phyloP scores from a whole-genome alignment of 2,329 filamentous ascomycete species.

The Chaetomium sp. region DNA sequence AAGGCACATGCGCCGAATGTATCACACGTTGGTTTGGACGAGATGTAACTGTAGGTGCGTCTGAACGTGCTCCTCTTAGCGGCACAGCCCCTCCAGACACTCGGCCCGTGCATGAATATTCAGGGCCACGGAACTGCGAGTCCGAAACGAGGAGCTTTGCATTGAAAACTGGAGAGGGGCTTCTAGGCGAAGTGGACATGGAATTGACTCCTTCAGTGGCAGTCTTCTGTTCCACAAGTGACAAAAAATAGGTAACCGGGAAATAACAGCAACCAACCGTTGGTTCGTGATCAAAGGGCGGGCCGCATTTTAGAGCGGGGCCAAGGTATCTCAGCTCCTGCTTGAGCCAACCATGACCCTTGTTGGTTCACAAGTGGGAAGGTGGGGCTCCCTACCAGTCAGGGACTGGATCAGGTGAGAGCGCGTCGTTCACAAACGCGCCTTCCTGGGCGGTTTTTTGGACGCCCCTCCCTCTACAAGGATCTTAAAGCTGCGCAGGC shows the following conservation, averaged over 20 bases:
- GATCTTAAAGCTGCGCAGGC: too few species aligned
- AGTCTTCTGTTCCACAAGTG: neutral
- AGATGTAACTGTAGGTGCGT: too few species aligned
- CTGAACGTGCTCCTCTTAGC: neutral
- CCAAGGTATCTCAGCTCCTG: too few species aligned
- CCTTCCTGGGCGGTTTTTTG: neutral
- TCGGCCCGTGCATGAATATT: constrained; percentile 6
- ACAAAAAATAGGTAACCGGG: neutral
- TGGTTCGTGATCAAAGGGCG: neutral
- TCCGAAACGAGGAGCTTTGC: neutral
- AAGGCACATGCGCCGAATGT: neutral
- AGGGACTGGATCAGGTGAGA: constrained; percentile 11
- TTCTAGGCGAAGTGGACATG: neutral
- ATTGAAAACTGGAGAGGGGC: constrained; percentile 7
- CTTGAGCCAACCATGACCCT: constrained; percentile 9
- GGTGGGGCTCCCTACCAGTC: constrained; percentile 10
- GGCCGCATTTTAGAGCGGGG: neutral
- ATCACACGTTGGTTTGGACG: constrained; percentile 3
- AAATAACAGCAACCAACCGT: neutral
- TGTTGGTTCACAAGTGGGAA: constrained; percentile 1
- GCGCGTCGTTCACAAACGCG: neutral
- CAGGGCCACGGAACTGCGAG: neutral
- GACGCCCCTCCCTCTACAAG: too few species aligned
- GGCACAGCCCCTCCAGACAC: neutral
- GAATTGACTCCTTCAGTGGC: constrained; percentile 12